Percentiles rank a stretch among this genome's conserved stretches.
Evolutionary conservation across 2,329 filamentous ascomycete genomes (phyloP).

Genomic region (Akanthomyces muscarius): DNA sequence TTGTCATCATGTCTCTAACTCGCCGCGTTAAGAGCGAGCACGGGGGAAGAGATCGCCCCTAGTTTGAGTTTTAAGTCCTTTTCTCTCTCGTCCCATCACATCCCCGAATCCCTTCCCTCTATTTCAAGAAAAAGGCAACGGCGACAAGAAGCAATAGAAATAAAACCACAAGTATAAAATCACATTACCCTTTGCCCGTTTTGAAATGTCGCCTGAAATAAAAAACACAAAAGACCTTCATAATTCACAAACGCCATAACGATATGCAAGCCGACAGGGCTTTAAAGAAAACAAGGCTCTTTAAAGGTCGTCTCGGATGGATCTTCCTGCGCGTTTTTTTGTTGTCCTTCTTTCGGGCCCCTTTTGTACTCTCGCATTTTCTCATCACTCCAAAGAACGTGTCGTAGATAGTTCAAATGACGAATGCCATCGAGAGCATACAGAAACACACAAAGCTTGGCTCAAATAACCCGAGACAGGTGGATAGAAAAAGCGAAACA

Average conservation of each 20-base stretch:
- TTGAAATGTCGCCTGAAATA: slow-evolving; percentile 14
- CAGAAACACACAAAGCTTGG: neutral
- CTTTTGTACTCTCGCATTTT: neutral
- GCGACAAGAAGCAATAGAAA: neutral
- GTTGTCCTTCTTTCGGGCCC: neutral
- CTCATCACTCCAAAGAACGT: neutral
- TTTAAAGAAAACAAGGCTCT: slow-evolving; percentile 1
- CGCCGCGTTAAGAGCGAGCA: neutral
- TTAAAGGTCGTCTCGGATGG: neutral
- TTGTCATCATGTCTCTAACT: neutral
- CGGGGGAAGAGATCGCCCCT: neutral
- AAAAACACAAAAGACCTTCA: slow-evolving; percentile 4
- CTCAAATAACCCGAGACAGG: neutral
- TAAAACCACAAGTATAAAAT: slow-evolving; percentile 13
- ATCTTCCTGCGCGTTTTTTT: neutral
- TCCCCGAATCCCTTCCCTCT: neutral
- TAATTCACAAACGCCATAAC: slow-evolving; percentile 16
- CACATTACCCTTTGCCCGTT: slow-evolving; percentile 9
- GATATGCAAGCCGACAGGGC: slow-evolving; percentile 16
- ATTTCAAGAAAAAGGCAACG: neutral
- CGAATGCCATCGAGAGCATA: neutral
- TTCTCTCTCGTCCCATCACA: neutral
- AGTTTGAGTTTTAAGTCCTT: neutral
- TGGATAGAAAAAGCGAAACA: neutral
- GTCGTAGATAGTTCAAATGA: neutral